Evolutionary conservation across 1,139 yeast species (phyloP).

Genomic region (Taphrina pruni): DNA sequence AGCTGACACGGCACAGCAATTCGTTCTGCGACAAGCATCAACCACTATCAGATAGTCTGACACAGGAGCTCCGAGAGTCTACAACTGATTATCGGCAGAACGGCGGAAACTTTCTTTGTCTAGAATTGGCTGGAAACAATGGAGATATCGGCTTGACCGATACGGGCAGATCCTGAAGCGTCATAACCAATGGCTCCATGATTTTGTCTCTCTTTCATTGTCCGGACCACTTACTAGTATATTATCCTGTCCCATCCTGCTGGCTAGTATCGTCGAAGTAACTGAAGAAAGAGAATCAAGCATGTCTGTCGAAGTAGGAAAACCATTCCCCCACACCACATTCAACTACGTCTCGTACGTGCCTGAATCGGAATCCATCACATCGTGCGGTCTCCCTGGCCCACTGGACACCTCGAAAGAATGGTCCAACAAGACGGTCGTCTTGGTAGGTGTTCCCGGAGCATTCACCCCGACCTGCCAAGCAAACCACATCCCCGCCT

Average conservation of each 20-base stretch:
- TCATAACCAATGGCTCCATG: conserved; percentile 14
- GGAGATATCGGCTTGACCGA: conserved; percentile 1
- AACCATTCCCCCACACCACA: conserved; percentile 61
- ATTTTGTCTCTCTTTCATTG: neutral
- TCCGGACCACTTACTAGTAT: neutral
- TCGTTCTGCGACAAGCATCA: no score
- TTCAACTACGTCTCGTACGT: conserved; percentile 66
- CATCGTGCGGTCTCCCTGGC: conserved; percentile 63
- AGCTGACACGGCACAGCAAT: no score
- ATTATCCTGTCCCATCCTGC: no score
- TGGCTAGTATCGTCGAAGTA: no score
- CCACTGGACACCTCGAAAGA: conserved; percentile 58
- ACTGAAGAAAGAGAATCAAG: neutral
- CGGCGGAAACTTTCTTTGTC: neutral
- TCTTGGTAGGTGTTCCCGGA: conserved; percentile 79
- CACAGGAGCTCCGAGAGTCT: no score
- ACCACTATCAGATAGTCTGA: no score
- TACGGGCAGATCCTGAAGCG: neutral
- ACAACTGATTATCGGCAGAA: neutral
- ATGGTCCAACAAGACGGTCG: conserved; percentile 61
- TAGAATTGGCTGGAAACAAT: conserved; percentile 15
- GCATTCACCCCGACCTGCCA: conserved; percentile 93
- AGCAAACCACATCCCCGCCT: conserved; percentile 71
- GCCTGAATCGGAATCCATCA: conserved; percentile 55
- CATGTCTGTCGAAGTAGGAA: conserved; percentile 42